Conservation (phyloP, 768 basidiomycete genomes). For the Brasilioporus rufonigricans region DNA sequence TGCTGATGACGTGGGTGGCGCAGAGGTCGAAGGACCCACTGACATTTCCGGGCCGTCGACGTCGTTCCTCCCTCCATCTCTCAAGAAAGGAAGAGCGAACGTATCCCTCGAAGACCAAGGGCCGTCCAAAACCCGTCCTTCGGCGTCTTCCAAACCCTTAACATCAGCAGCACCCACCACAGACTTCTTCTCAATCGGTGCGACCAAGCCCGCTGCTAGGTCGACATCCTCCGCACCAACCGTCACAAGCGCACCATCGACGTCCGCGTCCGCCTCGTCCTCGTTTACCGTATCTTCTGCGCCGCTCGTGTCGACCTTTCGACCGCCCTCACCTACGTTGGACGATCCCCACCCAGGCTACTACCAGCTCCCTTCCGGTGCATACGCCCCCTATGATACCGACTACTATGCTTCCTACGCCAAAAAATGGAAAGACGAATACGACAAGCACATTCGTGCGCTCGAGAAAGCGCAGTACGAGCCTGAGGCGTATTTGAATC, state of each 20-base stretch:
- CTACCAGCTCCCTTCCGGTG: constrained; percentile 78
- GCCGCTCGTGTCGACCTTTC: constrained; percentile 62
- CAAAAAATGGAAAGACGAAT: constrained; percentile 71
- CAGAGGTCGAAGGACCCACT: background rate
- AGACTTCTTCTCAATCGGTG: constrained; percentile 72
- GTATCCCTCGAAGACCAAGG: constrained; percentile 47
- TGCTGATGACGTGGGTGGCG: constrained; percentile 10
- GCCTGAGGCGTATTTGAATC: constrained; percentile 74
- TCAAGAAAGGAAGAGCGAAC: constrained; percentile 60
- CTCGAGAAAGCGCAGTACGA: constrained; percentile 72
- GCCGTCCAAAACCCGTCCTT: constrained; percentile 6
- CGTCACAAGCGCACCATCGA: constrained; percentile 48
- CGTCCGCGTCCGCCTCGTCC: constrained; percentile 54
- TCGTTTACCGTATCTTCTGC: constrained; percentile 63
- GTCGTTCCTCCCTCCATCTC: constrained; percentile 56
- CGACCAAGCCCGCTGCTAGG: constrained; percentile 3
- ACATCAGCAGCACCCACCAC: constrained; percentile 36
- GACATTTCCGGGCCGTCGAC: constrained; percentile 28
- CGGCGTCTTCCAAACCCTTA: constrained; percentile 5
- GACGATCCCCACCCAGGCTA: constrained; percentile 84
- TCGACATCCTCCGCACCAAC: constrained; percentile 1
- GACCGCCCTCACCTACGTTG: constrained; percentile 70
- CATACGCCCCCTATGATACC: constrained; percentile 73
- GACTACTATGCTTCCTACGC: constrained; percentile 66
- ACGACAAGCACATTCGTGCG: constrained; percentile 68